phyloP scores from a whole-genome alignment of 2,329 filamentous ascomycete species.

The Helicocarpus griseus region DNA sequence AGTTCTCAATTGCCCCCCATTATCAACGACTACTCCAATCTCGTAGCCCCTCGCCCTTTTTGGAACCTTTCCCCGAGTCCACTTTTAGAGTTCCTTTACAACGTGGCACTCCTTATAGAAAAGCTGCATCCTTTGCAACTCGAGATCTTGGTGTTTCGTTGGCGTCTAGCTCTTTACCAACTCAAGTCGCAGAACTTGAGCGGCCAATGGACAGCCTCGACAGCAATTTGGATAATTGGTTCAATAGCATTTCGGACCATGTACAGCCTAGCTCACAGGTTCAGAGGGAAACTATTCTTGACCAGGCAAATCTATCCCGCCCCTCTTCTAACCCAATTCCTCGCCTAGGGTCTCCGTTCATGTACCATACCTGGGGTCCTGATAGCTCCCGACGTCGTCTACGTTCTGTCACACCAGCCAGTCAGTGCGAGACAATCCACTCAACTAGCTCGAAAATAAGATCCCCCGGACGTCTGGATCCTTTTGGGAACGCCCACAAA shows the following conservation, averaged over 20 bases:
- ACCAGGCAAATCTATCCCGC: slow-evolving; percentile 1
- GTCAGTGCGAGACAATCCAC: slow-evolving; percentile 36
- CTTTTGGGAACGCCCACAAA: slow-evolving; percentile 46
- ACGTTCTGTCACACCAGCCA: slow-evolving; percentile 23
- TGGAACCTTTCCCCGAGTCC: slow-evolving; percentile 26
- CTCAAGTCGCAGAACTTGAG: slow-evolving; percentile 19
- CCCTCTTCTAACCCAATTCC: slow-evolving; percentile 23
- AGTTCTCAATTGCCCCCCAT: slow-evolving; percentile 53
- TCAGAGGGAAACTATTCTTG: not conserved
- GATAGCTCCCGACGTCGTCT: slow-evolving; percentile 25
- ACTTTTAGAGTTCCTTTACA: slow-evolving; percentile 20
- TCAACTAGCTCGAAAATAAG: slow-evolving; percentile 33
- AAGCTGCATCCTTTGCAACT: slow-evolving; percentile 29
- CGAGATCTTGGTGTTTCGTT: slow-evolving; percentile 38
- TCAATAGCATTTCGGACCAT: slow-evolving; percentile 21
- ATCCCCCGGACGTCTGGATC: slow-evolving; percentile 48
- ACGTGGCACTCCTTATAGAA: slow-evolving; percentile 15
- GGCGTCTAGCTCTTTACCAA: slow-evolving; percentile 31
- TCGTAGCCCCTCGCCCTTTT: slow-evolving; percentile 51
- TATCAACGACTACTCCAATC: slow-evolving; percentile 54
- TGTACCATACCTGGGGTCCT: slow-evolving; percentile 41
- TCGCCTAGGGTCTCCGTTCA: slow-evolving; percentile 40
- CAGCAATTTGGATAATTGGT: slow-evolving; percentile 17
- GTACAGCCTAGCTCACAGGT: slow-evolving; percentile 12
- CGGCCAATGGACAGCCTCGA: not conserved